Percentiles rank a stretch among this genome's conserved stretches.
Evolutionary conservation across 2,329 filamentous ascomycete genomes (phyloP).

Genomic region (Xylariaceae sp.): DNA sequence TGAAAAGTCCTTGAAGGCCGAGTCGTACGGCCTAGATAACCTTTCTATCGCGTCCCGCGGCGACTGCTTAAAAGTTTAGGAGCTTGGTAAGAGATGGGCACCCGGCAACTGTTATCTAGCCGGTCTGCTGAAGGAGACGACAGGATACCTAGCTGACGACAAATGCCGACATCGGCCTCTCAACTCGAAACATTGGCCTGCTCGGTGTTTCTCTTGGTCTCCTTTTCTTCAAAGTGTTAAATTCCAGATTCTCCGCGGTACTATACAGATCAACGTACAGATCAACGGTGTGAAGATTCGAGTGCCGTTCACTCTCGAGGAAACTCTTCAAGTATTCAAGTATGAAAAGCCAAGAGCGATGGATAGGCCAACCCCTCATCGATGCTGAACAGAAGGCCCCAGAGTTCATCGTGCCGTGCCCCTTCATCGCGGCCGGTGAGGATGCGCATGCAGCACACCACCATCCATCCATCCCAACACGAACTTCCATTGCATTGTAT

Average conservation of each 20-base stretch:
- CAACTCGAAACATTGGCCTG: neutral
- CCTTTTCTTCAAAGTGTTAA: neutral
- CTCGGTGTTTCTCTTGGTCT: neutral
- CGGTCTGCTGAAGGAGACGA: neutral
- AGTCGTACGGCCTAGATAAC: neutral
- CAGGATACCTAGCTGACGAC: neutral
- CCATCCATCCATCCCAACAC: neutral
- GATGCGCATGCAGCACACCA: neutral
- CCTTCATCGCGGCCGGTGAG: neutral
- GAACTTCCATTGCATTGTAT: neutral
- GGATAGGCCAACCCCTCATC: neutral
- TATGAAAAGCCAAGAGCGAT: neutral
- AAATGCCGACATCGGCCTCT: neutral
- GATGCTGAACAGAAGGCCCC: neutral
- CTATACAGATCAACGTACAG: neutral
- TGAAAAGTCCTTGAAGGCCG: slow-evolving; percentile 2
- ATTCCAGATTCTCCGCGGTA: neutral
- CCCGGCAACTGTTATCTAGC: neutral
- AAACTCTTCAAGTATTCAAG: neutral
- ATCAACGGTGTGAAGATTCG: neutral
- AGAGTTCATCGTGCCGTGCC: neutral
- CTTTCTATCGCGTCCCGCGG: neutral
- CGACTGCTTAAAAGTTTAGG: neutral
- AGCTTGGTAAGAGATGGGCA: neutral
- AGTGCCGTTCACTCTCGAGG: neutral